Evolutionary conservation across 2,329 filamentous ascomycete genomes (phyloP).

Genomic region (Thielaviopsis musarum): DNA sequence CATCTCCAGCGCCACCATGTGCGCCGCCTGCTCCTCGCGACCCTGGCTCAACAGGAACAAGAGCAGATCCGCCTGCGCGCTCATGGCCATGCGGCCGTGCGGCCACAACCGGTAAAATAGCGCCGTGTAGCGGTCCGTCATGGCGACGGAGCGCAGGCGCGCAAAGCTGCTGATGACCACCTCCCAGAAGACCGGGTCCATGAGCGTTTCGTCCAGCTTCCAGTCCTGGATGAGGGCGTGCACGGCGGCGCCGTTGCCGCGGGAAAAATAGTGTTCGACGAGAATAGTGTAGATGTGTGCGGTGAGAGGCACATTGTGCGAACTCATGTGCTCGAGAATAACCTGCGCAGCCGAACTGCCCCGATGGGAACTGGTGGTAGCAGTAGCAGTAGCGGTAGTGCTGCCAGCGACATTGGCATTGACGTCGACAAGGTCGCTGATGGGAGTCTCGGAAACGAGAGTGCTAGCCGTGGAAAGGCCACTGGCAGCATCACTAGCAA

Average conservation of each 20-base stretch:
- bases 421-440: too few species aligned
- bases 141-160: constrained; percentile 29
- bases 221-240: constrained; percentile 42
- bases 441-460: too few species aligned
- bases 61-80: constrained; percentile 28
- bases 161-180: constrained; percentile 53
- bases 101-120: constrained; percentile 31
- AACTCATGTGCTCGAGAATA: constrained; percentile 40
- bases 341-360: constrained; percentile 27
- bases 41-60: constrained; percentile 17
- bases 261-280: constrained; percentile 47
- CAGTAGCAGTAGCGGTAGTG: too few species aligned
- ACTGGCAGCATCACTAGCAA: too few species aligned
- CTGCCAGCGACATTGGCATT: too few species aligned
- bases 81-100: constrained; percentile 22
- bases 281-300: constrained; percentile 61
- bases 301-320: constrained; percentile 33
- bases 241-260: constrained; percentile 39
- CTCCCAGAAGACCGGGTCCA: constrained; percentile 53
- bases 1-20: constrained; percentile 19
- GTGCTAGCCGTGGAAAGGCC: too few species aligned
- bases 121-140: constrained; percentile 23
- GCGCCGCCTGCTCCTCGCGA: constrained; percentile 17
- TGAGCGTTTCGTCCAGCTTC: constrained; percentile 19
- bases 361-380: not conserved